Percentiles rank a stretch among this genome's conserved stretches.
phyloP scores from a whole-genome alignment of 768 basidiomycete species.

The Cubamyces lactineus region DNA sequence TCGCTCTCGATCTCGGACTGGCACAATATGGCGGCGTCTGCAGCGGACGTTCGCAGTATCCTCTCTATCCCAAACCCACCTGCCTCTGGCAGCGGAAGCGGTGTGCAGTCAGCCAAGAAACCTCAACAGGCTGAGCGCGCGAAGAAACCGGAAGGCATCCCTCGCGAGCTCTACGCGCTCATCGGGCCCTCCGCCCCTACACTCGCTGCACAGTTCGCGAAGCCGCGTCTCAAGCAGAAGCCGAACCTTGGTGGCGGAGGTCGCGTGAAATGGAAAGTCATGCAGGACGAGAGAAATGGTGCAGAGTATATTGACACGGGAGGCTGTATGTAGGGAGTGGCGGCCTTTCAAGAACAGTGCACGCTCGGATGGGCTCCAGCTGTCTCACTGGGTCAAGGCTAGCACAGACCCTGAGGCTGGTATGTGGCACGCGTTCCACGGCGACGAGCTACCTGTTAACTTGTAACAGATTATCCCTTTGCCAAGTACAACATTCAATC shows the following conservation, averaged over 20 bases:
- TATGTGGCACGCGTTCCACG: slow-evolving; percentile 36
- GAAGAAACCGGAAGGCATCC: slow-evolving; percentile 87
- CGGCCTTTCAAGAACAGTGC: slow-evolving; percentile 72
- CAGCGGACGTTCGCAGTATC: slow-evolving; percentile 84
- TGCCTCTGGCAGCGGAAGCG: slow-evolving; percentile 40
- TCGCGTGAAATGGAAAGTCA: slow-evolving; percentile 70
- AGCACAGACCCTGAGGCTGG: slow-evolving; percentile 57
- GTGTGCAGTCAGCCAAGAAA: slow-evolving; percentile 51
- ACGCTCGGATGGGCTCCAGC: slow-evolving; percentile 66
- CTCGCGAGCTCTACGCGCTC: slow-evolving; percentile 89
- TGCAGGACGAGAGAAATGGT: not conserved
- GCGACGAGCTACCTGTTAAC: not conserved
- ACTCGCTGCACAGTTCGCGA: slow-evolving; percentile 75
- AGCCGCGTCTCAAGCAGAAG: slow-evolving; percentile 86
- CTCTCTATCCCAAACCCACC: slow-evolving; percentile 59
- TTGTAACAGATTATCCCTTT: slow-evolving; percentile 69
- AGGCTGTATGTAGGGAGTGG: slow-evolving; percentile 62
- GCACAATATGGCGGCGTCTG: slow-evolving; percentile 61
- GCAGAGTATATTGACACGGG: not conserved
- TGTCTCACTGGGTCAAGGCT: slow-evolving; percentile 85
- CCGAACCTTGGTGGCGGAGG: slow-evolving; percentile 68
- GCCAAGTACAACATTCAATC: slow-evolving; percentile 79
- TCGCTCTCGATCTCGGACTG: too few relatives aligned
- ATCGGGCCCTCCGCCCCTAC: slow-evolving; percentile 94
- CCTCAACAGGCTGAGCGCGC: slow-evolving; percentile 37